phyloP scores from a whole-genome alignment of 2,329 filamentous ascomycete species.

The Sarocladiaceae sp. region DNA sequence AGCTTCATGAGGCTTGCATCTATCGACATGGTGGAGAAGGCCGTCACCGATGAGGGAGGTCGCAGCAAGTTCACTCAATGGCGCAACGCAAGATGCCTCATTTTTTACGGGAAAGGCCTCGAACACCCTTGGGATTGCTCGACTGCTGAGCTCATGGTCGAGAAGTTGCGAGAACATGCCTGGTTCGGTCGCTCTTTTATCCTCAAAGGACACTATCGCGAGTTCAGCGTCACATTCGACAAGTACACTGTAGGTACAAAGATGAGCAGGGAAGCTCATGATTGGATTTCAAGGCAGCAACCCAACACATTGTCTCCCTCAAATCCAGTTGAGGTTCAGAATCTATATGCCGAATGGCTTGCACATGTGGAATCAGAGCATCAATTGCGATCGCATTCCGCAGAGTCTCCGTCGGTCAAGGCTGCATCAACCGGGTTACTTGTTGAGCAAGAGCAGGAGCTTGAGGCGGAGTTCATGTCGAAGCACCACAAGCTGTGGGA shows the following conservation, averaged over 20 bases:
- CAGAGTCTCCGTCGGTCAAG: constrained; percentile 30
- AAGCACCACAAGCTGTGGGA: constrained; percentile 39
- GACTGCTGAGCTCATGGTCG: constrained; percentile 35
- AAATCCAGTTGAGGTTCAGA: constrained; percentile 22
- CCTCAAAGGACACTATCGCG: constrained; percentile 49
- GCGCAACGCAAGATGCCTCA: constrained; percentile 39
- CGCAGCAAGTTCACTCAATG: constrained; percentile 40
- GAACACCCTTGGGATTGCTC: constrained; percentile 47
- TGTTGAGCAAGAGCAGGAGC: constrained; percentile 37
- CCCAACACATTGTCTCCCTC: constrained; percentile 11
- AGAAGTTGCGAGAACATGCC: constrained; percentile 38
- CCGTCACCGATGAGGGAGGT: constrained; percentile 42
- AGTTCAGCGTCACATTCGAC: constrained; percentile 47
- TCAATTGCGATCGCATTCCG: constrained; percentile 29
- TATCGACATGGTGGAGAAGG: constrained; percentile 44
- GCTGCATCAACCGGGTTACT: constrained; percentile 34
- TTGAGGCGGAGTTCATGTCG: constrained; percentile 43
- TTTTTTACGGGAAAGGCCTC: constrained; percentile 46
- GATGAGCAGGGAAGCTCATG: constrained; percentile 33
- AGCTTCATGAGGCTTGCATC: constrained; percentile 41
- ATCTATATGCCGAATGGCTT: constrained; percentile 40
- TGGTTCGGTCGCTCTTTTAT: constrained; percentile 48
- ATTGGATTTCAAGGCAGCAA: constrained; percentile 28
- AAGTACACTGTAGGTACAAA: constrained; percentile 40
- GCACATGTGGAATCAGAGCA: constrained; percentile 37